Base-by-base conservation (phyloP, 2,329 filamentous ascomycete species). In the Periconia macrospinosa region DNA sequence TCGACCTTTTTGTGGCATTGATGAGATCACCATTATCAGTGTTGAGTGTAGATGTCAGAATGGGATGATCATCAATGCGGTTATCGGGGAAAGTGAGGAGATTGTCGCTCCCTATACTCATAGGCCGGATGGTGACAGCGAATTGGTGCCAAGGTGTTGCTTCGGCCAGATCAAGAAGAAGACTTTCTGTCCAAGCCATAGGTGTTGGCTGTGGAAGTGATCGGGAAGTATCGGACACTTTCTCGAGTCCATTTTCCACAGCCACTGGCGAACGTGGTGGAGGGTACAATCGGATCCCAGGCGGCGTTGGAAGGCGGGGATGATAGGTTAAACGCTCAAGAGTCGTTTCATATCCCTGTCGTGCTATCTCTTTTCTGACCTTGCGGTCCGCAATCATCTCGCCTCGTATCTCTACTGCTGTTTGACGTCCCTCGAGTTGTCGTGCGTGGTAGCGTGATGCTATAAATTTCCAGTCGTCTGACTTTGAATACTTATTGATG, bases 381-480 rank as follows among this genome's bases (percentile, higher is more conserved):
- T 48, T 57, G 6, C 40, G 30, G 15, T 30, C 15, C 8, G 44
- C 30, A 23, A 57, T 13, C 2, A 23, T 8, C 6, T 33, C 14
- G 2, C 51, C 51, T 47, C 50, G 49, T n/a, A 56, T 43, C 30
- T 44, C 37, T 19, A 59, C 41, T 19, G n/a, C 10, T 1, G 47
- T 45, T 15, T 14, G 2, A 15, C 47, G 41, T 18, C 40, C 14
- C 15, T 49, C 13, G 15, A 33, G 10, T 18, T 52, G 17, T n/a
- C 52, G 48, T 19, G 42, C 45, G 3, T 35, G 33, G 9, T 49
- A 19, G 2, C 51, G 45, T 10, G 6, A 14, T 7, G 43, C 33
- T n/a, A 54, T 52, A 19, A 51, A 52, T 17, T 35, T 35, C 54
- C 54, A 57, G 15, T 53, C 52, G 9, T 41, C 45, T 33, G 46